Conservation (phyloP, 805 yeast species). For the Scheffersomyces stipitis region DNA sequence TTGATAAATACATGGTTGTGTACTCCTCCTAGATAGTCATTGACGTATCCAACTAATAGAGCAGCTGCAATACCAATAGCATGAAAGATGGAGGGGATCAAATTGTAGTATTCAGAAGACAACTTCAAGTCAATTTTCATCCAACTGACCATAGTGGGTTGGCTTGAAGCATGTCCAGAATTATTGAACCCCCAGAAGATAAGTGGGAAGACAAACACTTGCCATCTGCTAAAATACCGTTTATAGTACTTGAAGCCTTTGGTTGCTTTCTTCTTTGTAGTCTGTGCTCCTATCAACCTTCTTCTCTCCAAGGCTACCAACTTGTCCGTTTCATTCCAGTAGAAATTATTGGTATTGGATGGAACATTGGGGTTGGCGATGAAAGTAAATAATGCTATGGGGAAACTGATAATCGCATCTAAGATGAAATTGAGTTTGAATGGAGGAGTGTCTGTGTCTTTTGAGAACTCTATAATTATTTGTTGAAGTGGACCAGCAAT, state of each 20-base stretch:
- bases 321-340: slow-evolving; percentile 2
- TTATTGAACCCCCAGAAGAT: slow-evolving; percentile 40
- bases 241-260: slow-evolving; percentile 1
- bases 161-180: slow-evolving; percentile 28
- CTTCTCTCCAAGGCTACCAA: slow-evolving; percentile 17
- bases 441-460: slow-evolving; percentile 12
- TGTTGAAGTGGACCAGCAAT: slow-evolving; percentile 19
- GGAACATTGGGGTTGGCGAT: slow-evolving; percentile 20
- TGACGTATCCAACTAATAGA: slow-evolving; percentile 31
- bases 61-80: slow-evolving; percentile 41
- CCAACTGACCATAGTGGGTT: slow-evolving; percentile 49
- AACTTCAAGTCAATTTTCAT: slow-evolving; percentile 36
- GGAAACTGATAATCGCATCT: slow-evolving; percentile 18
- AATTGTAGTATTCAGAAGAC: slow-evolving; percentile 34
- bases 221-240: slow-evolving; percentile 16
- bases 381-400: slow-evolving; percentile 17
- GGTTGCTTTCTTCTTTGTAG: slow-evolving; percentile 1
- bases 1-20: slow-evolving; percentile 13
- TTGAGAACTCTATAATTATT: slow-evolving; percentile 11
- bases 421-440: slow-evolving; percentile 19
- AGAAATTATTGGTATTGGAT: slow-evolving; percentile 14
- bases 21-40: slow-evolving; percentile 35
- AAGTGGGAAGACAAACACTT: slow-evolving; percentile 16
- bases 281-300: slow-evolving; percentile 12
- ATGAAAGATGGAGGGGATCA: slow-evolving; percentile 38